phyloP scores from a whole-genome alignment of 2,329 filamentous ascomycete species.

The Chaetomiaceae sp. region DNA sequence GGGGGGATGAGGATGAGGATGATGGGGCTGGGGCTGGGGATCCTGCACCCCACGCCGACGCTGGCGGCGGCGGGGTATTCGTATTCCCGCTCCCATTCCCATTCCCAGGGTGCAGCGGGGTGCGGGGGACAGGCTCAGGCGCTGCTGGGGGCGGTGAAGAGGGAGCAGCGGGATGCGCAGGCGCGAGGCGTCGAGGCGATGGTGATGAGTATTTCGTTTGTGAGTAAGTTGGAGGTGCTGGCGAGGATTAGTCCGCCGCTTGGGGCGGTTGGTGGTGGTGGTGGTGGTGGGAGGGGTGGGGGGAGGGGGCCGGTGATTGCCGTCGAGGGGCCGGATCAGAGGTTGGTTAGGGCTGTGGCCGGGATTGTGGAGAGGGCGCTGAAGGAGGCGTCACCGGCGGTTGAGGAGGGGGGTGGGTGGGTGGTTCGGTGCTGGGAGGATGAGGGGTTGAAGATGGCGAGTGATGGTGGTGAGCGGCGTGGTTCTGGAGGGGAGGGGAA shows the following conservation, averaged over 20 bases:
- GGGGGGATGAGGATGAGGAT: neutral
- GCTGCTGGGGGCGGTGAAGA: neutral
- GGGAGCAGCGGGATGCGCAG: neutral
- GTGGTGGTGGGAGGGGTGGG: slow-evolving; percentile 30
- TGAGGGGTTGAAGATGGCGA: neutral
- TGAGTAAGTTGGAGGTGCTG: slow-evolving; percentile 71
- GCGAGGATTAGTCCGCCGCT: slow-evolving; percentile 68
- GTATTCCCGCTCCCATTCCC: neutral
- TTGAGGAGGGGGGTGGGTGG: slow-evolving; percentile 5
- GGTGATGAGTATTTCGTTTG: slow-evolving; percentile 68
- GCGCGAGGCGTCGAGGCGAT: slow-evolving; percentile 55
- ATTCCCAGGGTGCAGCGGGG: too few relatives aligned
- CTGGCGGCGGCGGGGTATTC: neutral
- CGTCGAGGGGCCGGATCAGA: slow-evolving; percentile 64
- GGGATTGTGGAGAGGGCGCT: slow-evolving; percentile 61
- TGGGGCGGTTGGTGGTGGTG: slow-evolving; percentile 38
- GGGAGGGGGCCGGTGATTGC: slow-evolving; percentile 72
- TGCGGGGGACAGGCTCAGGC: too few relatives aligned
- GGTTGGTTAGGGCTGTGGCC: slow-evolving; percentile 51
- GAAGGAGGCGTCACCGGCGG: slow-evolving; percentile 19
- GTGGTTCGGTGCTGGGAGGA: slow-evolving; percentile 13
- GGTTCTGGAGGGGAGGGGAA: slow-evolving; percentile 3
- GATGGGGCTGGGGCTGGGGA: neutral
- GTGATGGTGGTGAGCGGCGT: neutral
- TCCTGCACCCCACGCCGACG: slow-evolving; percentile 1